Evolutionary conservation across 306 rosid species (phyloP).

Genomic region (Sicyos edulis): DNA sequence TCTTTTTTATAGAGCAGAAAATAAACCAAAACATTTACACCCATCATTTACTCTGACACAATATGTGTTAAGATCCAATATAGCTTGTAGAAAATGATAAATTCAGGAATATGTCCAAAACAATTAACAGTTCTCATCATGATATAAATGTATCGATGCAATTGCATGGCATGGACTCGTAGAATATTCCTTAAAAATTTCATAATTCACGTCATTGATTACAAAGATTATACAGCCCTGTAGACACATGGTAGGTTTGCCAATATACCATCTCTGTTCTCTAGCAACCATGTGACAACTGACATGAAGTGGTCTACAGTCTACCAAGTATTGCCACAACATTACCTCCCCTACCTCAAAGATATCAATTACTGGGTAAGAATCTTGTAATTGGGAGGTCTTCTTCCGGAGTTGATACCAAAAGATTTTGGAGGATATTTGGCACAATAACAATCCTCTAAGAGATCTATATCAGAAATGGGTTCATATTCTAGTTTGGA

Average conservation of each 20-base stretch:
- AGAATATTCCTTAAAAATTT: neutral
- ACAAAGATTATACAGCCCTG: neutral
- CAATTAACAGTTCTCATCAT: neutral
- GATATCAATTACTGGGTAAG: neutral
- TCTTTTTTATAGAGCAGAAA: neutral
- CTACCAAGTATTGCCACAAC: neutral
- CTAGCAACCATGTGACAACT: neutral
- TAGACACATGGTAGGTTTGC: neutral
- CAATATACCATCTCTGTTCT: neutral
- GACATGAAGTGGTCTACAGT: neutral
- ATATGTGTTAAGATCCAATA: neutral
- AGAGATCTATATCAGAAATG: neutral
- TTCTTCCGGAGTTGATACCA: slow-evolving; percentile 1
- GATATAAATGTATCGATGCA: neutral
- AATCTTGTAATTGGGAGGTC: neutral
- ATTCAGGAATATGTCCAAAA: slow-evolving; percentile 5
- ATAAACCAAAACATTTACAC: neutral
- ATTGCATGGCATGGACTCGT: neutral
- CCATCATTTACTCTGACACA: slow-evolving; percentile 10
- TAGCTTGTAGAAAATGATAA: neutral
- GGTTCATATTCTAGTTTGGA: neutral
- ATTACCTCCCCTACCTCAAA: neutral
- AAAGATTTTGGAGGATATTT: neutral
- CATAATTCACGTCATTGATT: neutral
- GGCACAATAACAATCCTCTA: neutral